Conservation (phyloP, 2,329 filamentous ascomycete genomes). For the Rhinocladiella mackenziei region DNA sequence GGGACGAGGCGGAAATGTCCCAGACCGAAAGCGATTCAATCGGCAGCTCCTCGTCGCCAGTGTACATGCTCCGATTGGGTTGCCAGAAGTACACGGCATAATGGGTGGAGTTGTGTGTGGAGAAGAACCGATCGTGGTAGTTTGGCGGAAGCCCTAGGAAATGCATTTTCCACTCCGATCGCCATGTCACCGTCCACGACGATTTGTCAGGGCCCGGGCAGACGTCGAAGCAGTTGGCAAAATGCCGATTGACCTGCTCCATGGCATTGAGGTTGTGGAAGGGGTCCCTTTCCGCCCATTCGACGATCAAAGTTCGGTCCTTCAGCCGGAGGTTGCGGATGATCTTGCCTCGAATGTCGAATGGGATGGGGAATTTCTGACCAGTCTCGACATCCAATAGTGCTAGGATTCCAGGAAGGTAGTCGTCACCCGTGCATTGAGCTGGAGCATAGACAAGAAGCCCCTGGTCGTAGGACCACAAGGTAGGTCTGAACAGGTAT, state of each 20-base stretch:
- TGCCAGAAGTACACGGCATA: constrained; percentile 63
- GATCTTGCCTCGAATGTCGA: constrained; percentile 48
- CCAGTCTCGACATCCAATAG: constrained; percentile 51
- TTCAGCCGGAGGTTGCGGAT: constrained; percentile 55
- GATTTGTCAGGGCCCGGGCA: not conserved
- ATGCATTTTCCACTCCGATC: constrained; percentile 60
- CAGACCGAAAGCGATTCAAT: constrained; percentile 58
- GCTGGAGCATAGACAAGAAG: constrained; percentile 52
- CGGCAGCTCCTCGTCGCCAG: constrained; percentile 52
- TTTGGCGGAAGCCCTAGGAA: constrained; percentile 54
- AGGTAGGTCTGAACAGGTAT: constrained; percentile 37
- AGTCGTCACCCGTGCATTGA: constrained; percentile 29
- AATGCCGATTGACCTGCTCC: constrained; percentile 55
- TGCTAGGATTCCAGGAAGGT: constrained; percentile 35
- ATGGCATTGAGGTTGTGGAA: constrained; percentile 52
- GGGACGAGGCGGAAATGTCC: constrained; percentile 52
- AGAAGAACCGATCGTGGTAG: constrained; percentile 59
- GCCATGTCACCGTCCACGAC: constrained; percentile 41
- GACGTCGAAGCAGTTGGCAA: constrained; percentile 57
- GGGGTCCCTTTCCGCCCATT: constrained; percentile 56
- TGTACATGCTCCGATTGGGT: constrained; percentile 53
- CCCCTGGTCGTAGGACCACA: constrained; percentile 58
- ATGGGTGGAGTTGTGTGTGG: constrained; percentile 55
- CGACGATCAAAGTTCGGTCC: constrained; percentile 55
- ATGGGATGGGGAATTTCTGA: constrained; percentile 46